Evolutionary conservation across 2,329 filamentous ascomycete species (phyloP), one percentile per base, ranked within the genome.

Genomic region (Talaromyces albobiverticillius): DNA sequence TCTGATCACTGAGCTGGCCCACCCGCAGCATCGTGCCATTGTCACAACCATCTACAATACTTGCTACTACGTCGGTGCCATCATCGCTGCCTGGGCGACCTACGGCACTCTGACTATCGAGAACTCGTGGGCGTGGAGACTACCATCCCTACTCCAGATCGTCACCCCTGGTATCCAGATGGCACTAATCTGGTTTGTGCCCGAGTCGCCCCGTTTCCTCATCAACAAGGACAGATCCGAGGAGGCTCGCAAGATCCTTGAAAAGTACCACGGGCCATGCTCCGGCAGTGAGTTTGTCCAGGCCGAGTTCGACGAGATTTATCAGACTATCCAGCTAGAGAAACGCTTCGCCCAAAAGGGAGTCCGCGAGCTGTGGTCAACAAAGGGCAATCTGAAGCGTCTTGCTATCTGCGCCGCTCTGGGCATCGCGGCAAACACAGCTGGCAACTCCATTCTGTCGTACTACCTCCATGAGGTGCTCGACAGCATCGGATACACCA

Each of bases 211-310:
- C 26, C 26, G 26, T 29, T 29, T 29, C 26, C 26, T 29, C 26
- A 29, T 29, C 26, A 29, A 29, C 26, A 29, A 10, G 26, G 26
- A 29, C 26, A 5, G 26, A 6, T 10, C 26, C 26, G 26, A 65
- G 8, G 62, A 66, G 8, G 62, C 64, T 3, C 61, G 61, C 13
- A 61, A 64, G 0, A 64, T 71, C 26, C 63, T 71, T 8, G 57
- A 60, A 25, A 69, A 67, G 51, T 79, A 78, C 61, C 77, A 81
- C 57, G 79, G 26, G 5, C 26, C 26, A 29, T 29, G 26, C 26
- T 29, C 26, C 26, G 26, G 26, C 26, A 10, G 10, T 10, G 26
- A 29, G 26, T 29, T 29, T 10, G 26, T 29, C 26, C 26, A 29
- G 26, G 26, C 26, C 5, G 26, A 29, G 10, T 29, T 29, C 26